Evolutionary conservation across 2,329 filamentous ascomycete species (phyloP), one percentile per base, ranked within the genome.

Genomic region (Lachnellula subtilissima): DNA sequence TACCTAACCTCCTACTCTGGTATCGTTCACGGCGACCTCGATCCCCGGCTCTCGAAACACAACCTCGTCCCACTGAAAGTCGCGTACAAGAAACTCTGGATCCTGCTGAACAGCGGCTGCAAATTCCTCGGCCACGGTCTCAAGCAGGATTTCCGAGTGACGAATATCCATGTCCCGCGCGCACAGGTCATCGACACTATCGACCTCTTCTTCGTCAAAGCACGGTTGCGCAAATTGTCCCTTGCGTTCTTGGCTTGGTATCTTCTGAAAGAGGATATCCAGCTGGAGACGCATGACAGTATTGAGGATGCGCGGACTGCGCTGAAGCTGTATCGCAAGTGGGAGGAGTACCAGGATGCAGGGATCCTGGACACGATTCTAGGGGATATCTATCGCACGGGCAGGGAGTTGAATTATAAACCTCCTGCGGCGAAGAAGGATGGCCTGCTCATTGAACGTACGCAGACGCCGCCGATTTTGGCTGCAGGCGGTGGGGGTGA

Each of bases 71-170:
- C 88, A 1, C 79, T 97, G 42, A 99, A 99, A 71, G 83, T 89
- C 56, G 92, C 90, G 1, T 99, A 97, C 78, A 99, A 99, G 74
- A 97, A 97, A 72, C 84, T 99, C 32, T 99, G 95, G 95, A 83
- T 97, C 15, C 80, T 99, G 17, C 82, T 99, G 35, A 99, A 99
- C 69, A 80, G 97, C 0, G 94, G 94, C 48, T 96, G 91, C 73
- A 84, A 89, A 60, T 99, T 99, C 70, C 82, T 99, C 5, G 94
- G 94, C 2, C 94, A 99, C 68, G 93, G 93, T 4, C 78, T 99
- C 43, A 90, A 90, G 63, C 93, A 94, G 65, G 94, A 99, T 73
- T 97, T 99, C 75, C 90, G 94, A 52, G 96, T 96, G 54, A 96
- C 96, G 74, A 99, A 99, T 72, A 97, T 99, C 54, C 90, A 97